Evolutionary conservation across 768 basidiomycete genomes (phyloP).

Genomic region (Psilocybe subaeruginosa): DNA sequence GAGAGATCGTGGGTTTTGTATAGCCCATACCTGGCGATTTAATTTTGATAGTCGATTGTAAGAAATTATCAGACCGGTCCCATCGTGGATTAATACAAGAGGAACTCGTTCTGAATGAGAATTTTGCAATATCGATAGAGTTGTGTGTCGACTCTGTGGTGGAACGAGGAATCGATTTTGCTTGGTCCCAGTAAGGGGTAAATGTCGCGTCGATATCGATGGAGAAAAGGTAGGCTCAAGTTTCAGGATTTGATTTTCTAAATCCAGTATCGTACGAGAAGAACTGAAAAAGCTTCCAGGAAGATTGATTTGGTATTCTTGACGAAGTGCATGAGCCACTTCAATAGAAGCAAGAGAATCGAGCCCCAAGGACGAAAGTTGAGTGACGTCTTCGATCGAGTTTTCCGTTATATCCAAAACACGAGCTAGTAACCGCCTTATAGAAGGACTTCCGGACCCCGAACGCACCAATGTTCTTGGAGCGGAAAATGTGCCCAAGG

Average conservation of each 20-base stretch:
- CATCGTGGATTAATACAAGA: conserved; percentile 74
- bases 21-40: conserved; percentile 59
- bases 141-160: conserved; percentile 1
- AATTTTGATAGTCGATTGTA: conserved; percentile 50
- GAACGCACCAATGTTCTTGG: conserved; percentile 40
- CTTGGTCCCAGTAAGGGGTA: background rate
- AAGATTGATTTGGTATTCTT: conserved; percentile 42
- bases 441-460: background rate
- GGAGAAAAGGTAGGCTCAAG: conserved; percentile 8
- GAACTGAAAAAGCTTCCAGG: conserved; percentile 45
- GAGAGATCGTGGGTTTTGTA: conserved; percentile 58
- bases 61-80: conserved; percentile 62
- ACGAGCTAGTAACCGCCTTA: conserved; percentile 23
- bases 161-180: background rate
- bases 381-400: conserved; percentile 45
- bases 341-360: conserved; percentile 73
- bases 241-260: conserved; percentile 33
- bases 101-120: conserved; percentile 32
- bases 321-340: conserved; percentile 48
- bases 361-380: conserved; percentile 56
- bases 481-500: conserved; percentile 25
- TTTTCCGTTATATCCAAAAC: conserved; percentile 25
- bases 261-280: conserved; percentile 40
- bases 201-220: background rate
- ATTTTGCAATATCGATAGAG: conserved; percentile 35